Percentiles rank a stretch among this genome's conserved stretches.
phyloP scores from a whole-genome alignment of 495 filamentous ascomycete genomes.

The Penicillium parvum region DNA sequence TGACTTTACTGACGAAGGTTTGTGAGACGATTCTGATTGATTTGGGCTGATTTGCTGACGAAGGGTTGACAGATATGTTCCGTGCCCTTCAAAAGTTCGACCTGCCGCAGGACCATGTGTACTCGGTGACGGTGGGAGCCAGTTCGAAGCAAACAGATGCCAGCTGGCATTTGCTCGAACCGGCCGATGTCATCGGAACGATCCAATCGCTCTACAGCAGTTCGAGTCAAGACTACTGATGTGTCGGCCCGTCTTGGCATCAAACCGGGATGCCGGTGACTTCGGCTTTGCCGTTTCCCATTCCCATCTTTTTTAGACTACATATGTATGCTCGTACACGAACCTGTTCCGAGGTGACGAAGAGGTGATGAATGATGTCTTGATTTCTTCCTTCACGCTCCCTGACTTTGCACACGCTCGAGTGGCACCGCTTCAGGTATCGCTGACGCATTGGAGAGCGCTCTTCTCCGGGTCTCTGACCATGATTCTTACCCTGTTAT shows the following conservation, averaged over 20 bases:
- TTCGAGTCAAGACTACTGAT: conserved; percentile 30
- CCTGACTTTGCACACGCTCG: too few species aligned
- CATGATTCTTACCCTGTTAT: not conserved
- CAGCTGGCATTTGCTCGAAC: conserved; percentile 80
- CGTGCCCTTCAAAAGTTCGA: conserved; percentile 57
- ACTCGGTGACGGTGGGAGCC: conserved; percentile 83
- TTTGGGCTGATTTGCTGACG: conserved; percentile 3
- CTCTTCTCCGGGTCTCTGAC: too few species aligned
- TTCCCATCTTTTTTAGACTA: not conserved
- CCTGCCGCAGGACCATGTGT: conserved; percentile 60
- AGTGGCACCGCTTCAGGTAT: too few species aligned
- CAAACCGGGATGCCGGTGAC: not conserved
- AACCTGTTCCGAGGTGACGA: not conserved
- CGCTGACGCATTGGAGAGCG: too few species aligned
- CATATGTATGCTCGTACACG: not conserved
- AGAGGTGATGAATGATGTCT: too few species aligned
- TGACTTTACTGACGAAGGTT: conserved; percentile 97
- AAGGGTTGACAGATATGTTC: conserved; percentile 50
- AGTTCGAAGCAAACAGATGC: conserved; percentile 83
- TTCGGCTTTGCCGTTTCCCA: too few species aligned
- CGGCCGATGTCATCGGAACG: conserved; percentile 77
- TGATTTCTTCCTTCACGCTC: too few species aligned
- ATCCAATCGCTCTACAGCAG: conserved; percentile 62
- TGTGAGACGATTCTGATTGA: conserved; percentile 25
- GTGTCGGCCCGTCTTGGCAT: not conserved